Evolutionary conservation across 352 stramenopile species (phyloP), one percentile per base, ranked within the genome.

Genomic region (Albugo laibachii): DNA sequence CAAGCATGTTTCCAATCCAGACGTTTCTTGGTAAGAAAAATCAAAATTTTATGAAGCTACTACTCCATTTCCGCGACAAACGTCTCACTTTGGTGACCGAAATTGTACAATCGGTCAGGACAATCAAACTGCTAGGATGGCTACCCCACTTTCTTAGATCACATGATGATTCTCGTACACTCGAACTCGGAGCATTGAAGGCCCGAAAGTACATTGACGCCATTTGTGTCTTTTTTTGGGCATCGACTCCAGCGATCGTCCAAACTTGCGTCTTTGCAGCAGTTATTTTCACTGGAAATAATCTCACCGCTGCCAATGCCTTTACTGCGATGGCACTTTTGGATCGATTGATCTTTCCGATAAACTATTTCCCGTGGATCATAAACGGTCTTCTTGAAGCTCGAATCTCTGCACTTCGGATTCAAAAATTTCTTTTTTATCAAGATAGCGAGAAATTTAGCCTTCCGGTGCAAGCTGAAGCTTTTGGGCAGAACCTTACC

Each of bases 281-380:
- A 12, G 62, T 91, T 6, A 63, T 92, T 14, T 80, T 77, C 50
- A 64, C 62, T 27, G 72, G 68, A 15, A 63, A 80, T 50, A 67
- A 80, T 35, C 61, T 91, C 40, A 83, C 72, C 2, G 78, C 78
- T 10, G 75, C 78, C 14, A 80, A 85, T 41, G 78, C 78, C 12
- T 87, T 89, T 53, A 87, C 79, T 10, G 72, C 80, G 0, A 75
- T 95, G 19, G 66, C 83, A n/a, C 51, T 94, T 37, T 61, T 95
- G 0, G 75, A 93, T 41, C 77, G 79, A 6, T 64, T 95, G 4
- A 83, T 95, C 19, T 92, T 85, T 47, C 83, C 83, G 1, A 94
- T 95, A 69, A 94, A 93, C 41, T 87, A 87, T 37, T 91, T 94
- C 19, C 81, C 81, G 15, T 94, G 81, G 80, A 88, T 95, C 54